phyloP scores from a whole-genome alignment of 345 rosid genomes.

The Citrus sinensis region DVS_A1.0 CM039161.1:4364001-4364500 shows the following conservation, averaged over 20 bases:
- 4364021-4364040: not conserved
- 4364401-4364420: constrained; percentile 1
- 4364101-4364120: not conserved
- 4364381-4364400: not conserved
- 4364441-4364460: not conserved
- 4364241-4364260: not conserved
- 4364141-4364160: not conserved
- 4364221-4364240: not conserved
- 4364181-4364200: not conserved
- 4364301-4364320: not conserved
- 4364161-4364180: not conserved
- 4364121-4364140: not conserved
- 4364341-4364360: not conserved
- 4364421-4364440: not conserved
- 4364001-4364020: not conserved
- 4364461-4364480: not conserved
- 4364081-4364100: not conserved
- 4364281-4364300: not conserved
- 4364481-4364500: not conserved
- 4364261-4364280: not conserved
- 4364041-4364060: not conserved
- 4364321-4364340: not conserved
- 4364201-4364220: constrained; percentile 3
- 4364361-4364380: not conserved
- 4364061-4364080: not conserved